Conservation (phyloP, 148 eudicot species). For the Chenopodium berlandieri region DNA sequence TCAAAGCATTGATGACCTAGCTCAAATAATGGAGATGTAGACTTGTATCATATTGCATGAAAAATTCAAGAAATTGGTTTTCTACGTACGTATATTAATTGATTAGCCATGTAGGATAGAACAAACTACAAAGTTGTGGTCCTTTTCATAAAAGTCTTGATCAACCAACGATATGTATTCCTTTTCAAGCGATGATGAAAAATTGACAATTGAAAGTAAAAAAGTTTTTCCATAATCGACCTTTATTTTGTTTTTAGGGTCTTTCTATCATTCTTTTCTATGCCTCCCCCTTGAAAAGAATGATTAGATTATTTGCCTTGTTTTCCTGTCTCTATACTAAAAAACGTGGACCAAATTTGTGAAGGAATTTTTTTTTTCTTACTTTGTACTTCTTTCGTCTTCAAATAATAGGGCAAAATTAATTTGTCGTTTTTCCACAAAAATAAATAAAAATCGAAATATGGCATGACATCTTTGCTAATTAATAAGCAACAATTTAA, state of each 20-base stretch:
- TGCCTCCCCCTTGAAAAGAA: constrained; percentile 9
- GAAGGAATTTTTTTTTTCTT: too few species aligned
- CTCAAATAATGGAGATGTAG: background rate
- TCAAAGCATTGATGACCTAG: too few species aligned
- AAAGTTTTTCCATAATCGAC: background rate
- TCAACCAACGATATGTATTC: constrained; percentile 21
- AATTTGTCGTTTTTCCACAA: too few species aligned
- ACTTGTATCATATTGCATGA: background rate
- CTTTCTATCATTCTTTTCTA: background rate
- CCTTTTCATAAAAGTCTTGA: constrained; percentile 20
- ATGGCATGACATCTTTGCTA: too few species aligned
- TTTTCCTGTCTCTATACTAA: background rate
- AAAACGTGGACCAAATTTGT: background rate
- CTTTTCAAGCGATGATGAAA: constrained; percentile 31
- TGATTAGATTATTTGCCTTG: constrained; percentile 12
- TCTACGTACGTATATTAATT: background rate
- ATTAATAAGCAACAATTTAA: too few species aligned
- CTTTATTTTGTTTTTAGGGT: background rate
- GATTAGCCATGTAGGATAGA: background rate
- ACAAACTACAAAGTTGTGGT: constrained; percentile 10
- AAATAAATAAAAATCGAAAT: too few species aligned
- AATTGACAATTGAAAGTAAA: constrained; percentile 20
- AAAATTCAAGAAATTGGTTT: background rate
- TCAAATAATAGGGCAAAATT: too few species aligned
- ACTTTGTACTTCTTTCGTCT: too few species aligned